A percentile compares a stretch with the other conserved stretches of the same genome.
phyloP scores from a whole-genome alignment of 768 basidiomycete species.

The Suillus placidus region DNA sequence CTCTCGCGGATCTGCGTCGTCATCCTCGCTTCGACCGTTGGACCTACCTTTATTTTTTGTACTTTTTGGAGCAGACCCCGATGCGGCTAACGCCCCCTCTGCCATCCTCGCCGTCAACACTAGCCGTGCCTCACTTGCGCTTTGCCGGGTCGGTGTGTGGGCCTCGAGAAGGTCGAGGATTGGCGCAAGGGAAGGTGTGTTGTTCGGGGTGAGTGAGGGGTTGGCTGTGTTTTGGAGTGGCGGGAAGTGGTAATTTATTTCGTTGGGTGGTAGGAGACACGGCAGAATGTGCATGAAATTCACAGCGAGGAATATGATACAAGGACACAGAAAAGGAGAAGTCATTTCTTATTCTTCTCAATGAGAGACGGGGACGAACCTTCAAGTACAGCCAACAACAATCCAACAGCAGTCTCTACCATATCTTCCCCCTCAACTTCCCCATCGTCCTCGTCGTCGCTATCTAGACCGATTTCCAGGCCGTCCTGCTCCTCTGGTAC shows the following conservation, averaged over 20 bases:
- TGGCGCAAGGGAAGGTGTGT: background rate
- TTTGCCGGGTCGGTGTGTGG: constrained; percentile 45
- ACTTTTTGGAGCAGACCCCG: constrained; percentile 28
- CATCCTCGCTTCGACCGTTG: constrained; percentile 37
- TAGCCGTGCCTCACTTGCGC: constrained; percentile 79
- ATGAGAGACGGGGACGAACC: constrained; percentile 45
- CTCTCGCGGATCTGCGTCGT: constrained; percentile 45
- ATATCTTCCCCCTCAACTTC: constrained; percentile 57
- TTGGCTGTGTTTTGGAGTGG: constrained; percentile 13
- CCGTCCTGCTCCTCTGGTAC: constrained; percentile 38
- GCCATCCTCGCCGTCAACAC: constrained; percentile 83
- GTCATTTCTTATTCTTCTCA: background rate
- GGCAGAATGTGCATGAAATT: constrained; percentile 60
- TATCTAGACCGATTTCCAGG: constrained; percentile 56
- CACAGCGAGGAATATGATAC: constrained; percentile 40
- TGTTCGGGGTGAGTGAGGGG: background rate
- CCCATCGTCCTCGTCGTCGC: constrained; percentile 52
- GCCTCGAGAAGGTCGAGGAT: background rate
- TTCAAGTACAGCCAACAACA: constrained; percentile 86
- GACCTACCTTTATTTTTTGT: constrained; percentile 23
- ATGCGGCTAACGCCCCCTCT: constrained; percentile 40
- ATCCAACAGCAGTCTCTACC: constrained; percentile 73
- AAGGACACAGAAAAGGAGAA: too few relatives aligned
- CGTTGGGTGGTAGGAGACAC: constrained; percentile 58
- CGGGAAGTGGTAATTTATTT: constrained; percentile 37